Evolutionary conservation across 2,329 filamentous ascomycete species (phyloP).

Genomic region (Colletotrichum sp.): DNA sequence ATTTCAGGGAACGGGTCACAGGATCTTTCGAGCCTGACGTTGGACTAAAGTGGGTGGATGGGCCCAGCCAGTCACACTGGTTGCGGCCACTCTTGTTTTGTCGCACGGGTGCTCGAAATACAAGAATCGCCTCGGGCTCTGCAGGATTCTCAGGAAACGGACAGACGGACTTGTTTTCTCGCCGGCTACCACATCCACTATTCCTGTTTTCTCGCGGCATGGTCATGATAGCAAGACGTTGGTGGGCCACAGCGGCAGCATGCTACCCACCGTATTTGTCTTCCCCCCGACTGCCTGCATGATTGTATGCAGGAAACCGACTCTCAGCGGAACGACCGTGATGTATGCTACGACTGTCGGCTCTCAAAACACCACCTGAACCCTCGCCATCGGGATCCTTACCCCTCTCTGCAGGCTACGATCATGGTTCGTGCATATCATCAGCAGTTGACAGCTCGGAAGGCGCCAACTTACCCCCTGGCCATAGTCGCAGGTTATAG

Average conservation of each 20-base stretch:
- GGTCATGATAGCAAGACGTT: not conserved
- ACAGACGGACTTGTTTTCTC: not conserved
- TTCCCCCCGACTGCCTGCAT: constrained; percentile 8
- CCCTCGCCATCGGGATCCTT: not conserved
- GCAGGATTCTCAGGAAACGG: not conserved
- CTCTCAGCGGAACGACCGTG: not conserved
- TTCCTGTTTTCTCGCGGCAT: not conserved
- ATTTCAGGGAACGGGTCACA: not conserved
- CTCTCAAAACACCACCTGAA: constrained; percentile 7
- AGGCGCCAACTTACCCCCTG: not conserved
- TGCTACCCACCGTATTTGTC: not conserved
- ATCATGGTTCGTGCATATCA: not conserved
- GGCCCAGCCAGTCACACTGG: not conserved
- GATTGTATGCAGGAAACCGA: constrained; percentile 11
- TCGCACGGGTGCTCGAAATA: not conserved
- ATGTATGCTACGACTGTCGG: not conserved
- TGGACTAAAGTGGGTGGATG: not conserved
- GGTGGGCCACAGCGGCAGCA: not conserved
- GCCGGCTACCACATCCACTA: not conserved
- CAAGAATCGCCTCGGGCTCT: not conserved
- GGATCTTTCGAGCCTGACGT: not conserved
- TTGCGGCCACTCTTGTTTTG: not conserved
- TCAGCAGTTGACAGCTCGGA: not conserved
- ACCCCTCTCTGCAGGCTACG: not conserved
- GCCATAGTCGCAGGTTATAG: not conserved